Percentiles rank a stretch among this genome's conserved stretches.
phyloP scores from a whole-genome alignment of 768 basidiomycete genomes.

The Mycena indigotica region DNA sequence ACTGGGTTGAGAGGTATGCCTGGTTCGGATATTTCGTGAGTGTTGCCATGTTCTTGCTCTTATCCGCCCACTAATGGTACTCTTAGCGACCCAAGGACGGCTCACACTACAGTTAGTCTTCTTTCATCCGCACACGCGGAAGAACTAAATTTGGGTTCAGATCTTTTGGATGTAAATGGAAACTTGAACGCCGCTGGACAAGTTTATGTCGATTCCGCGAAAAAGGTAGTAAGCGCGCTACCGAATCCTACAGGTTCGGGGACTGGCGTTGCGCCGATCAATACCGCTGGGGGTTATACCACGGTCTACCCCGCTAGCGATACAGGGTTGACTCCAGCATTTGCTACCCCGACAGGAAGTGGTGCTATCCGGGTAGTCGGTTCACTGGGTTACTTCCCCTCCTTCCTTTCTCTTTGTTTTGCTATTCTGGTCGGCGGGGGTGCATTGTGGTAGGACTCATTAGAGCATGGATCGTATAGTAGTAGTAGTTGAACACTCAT shows the following conservation, averaged over 20 bases:
- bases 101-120: slow-evolving; percentile 44
- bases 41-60: slow-evolving; percentile 18
- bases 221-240: slow-evolving; percentile 35
- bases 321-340: slow-evolving; percentile 16
- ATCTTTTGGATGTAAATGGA: slow-evolving; percentile 47
- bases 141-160: slow-evolving; percentile 27
- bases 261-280: background rate
- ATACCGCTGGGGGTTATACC: slow-evolving; percentile 14
- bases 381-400: background rate
- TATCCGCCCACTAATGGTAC: background rate
- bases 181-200: slow-evolving; percentile 48
- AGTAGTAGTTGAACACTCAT: background rate
- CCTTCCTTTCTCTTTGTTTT: slow-evolving; percentile 1
- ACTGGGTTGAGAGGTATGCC: slow-evolving; percentile 63
- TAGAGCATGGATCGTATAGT: background rate
- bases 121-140: background rate
- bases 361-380: slow-evolving; percentile 10
- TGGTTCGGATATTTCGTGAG: slow-evolving; percentile 62
- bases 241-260: slow-evolving; percentile 23
- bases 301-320: slow-evolving; percentile 13
- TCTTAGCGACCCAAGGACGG: slow-evolving; percentile 44
- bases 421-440: slow-evolving; percentile 4
- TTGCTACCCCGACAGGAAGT: slow-evolving; percentile 16
- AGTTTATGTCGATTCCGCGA: slow-evolving; percentile 45
- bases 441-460: slow-evolving; percentile 8